Evolutionary conservation across 2,329 filamentous ascomycete species (phyloP), one percentile per base, ranked within the genome.

Genomic region (Monilinia vaccinii-corymbosi): DNA sequence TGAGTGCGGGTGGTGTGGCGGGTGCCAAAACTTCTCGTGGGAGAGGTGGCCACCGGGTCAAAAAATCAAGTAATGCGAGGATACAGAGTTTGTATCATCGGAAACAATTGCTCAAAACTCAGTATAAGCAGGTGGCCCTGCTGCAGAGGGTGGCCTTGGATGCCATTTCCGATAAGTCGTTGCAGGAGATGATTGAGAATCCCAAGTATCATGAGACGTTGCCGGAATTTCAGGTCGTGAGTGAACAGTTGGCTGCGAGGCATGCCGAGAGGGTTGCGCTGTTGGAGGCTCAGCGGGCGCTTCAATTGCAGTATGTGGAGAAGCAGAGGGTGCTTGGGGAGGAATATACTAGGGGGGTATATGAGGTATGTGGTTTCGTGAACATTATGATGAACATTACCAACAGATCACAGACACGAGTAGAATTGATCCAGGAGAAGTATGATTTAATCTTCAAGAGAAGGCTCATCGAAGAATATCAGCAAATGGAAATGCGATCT

Each of bases 61-160:
- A 69, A 60, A 70, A 67, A 44, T 64, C 62, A 10, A 62, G 62
- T 44, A 66, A 70, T 51, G 65, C 67, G 23, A 56, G 65, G 28
- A 68, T 71, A 36, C 69, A 70, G 47, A 66, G 64, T 23, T 51
- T 68, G 9, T 69, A 70, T 56, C 63, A 69, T 57, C 64, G 71
- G 36, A 67, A 66, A 57, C 55, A 64, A 25, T 63, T 66, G 11
- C 61, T 73, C 5, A 67, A 66, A 32, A 55, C 60, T 23, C 65
- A 67, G 18, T 73, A 67, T 61, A 69, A 66, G 53, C 55, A 65
- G 46, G 61, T 71, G 25, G 64, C 64, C 36, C 50, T 61, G 14
- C 28, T 65, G 25, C 69, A 71, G 53, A 62, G 65, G 49, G 38
- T 48, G 13, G 69, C 69, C 14, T 47, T 71, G 49, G 59, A 64